phyloP scores from a whole-genome alignment of 495 filamentous ascomycete species.

The Platismatia glauca region DNA sequence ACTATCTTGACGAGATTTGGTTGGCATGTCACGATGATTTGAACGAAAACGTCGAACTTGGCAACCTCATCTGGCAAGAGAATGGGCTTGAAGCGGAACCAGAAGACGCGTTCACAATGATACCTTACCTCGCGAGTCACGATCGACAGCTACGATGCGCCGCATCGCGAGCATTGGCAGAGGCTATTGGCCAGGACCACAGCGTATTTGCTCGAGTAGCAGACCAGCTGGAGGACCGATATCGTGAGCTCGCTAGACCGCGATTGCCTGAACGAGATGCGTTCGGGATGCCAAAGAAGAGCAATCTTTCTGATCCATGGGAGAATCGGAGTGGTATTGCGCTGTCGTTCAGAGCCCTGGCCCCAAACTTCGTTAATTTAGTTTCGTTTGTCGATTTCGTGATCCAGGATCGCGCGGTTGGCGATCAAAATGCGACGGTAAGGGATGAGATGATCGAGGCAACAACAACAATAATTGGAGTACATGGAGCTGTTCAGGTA shows the following conservation, averaged over 20 bases:
- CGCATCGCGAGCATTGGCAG: slow-evolving; percentile 72
- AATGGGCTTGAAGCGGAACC: slow-evolving; percentile 69
- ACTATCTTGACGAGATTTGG: slow-evolving; percentile 87
- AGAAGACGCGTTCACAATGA: slow-evolving; percentile 50
- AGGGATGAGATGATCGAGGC: slow-evolving; percentile 89
- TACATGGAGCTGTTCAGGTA: slow-evolving; percentile 68
- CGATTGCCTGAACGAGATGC: slow-evolving; percentile 74
- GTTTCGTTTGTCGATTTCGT: slow-evolving; percentile 74
- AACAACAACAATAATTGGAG: slow-evolving; percentile 68
- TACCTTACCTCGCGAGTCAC: slow-evolving; percentile 68
- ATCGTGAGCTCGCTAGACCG: slow-evolving; percentile 69
- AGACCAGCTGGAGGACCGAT: slow-evolving; percentile 54
- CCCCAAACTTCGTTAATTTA: slow-evolving; percentile 57
- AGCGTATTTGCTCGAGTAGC: slow-evolving; percentile 49
- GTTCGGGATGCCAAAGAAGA: slow-evolving; percentile 85
- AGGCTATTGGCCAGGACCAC: slow-evolving; percentile 52
- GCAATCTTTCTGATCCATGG: slow-evolving; percentile 79
- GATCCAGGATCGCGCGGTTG: slow-evolving; percentile 73
- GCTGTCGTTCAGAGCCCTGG: slow-evolving; percentile 73
- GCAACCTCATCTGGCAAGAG: slow-evolving; percentile 85
- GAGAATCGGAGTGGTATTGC: slow-evolving; percentile 81
- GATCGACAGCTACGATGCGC: slow-evolving; percentile 76
- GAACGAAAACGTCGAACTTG: slow-evolving; percentile 78
- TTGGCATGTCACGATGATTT: slow-evolving; percentile 83
- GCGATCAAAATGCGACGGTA: slow-evolving; percentile 67